Conservation (phyloP, 345 rosid species). For the Durio zibethinus region DNA sequence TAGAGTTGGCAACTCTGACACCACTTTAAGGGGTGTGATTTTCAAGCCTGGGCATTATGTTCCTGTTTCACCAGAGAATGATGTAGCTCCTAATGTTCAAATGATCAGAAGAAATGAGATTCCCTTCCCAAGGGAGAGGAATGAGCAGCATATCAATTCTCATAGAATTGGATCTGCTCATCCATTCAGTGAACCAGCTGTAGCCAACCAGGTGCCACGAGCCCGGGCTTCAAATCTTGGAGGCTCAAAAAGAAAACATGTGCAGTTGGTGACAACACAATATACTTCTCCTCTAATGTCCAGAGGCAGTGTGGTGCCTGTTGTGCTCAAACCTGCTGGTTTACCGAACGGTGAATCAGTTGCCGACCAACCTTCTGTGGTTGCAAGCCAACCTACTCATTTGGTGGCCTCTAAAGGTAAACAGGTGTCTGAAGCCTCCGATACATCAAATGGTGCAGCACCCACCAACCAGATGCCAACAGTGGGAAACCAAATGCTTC, state of each 20-base stretch:
- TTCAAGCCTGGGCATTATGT: conserved; percentile 66
- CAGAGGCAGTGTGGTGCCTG: conserved; percentile 50
- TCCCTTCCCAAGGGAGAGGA: conserved; percentile 40
- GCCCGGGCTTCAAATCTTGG: conserved; percentile 21
- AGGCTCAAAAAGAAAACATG: conserved; percentile 25
- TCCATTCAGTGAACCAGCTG: neutral
- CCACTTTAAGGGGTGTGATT: conserved; percentile 69
- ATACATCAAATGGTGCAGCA: conserved; percentile 29
- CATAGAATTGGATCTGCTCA: conserved; percentile 25
- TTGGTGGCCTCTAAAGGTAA: conserved; percentile 34
- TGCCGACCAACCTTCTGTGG: conserved; percentile 22
- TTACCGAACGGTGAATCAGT: conserved; percentile 38
- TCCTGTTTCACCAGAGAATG: conserved; percentile 63
- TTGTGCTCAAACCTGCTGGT: conserved; percentile 42
- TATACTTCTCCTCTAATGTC: conserved; percentile 25
- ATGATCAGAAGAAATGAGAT: conserved; percentile 68
- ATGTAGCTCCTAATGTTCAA: conserved; percentile 64
- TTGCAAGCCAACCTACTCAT: conserved; percentile 17
- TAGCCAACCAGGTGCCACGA: conserved; percentile 8
- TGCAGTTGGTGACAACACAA: conserved; percentile 31
- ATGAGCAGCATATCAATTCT: conserved; percentile 24
- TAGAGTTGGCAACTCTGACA: conserved; percentile 54
- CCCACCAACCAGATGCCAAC: conserved; percentile 17
- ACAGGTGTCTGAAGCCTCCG: conserved; percentile 26
- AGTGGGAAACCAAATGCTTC: conserved; percentile 22